Conservation (phyloP, 73 alveolate species). For the Breviolum minutum region DNA sequence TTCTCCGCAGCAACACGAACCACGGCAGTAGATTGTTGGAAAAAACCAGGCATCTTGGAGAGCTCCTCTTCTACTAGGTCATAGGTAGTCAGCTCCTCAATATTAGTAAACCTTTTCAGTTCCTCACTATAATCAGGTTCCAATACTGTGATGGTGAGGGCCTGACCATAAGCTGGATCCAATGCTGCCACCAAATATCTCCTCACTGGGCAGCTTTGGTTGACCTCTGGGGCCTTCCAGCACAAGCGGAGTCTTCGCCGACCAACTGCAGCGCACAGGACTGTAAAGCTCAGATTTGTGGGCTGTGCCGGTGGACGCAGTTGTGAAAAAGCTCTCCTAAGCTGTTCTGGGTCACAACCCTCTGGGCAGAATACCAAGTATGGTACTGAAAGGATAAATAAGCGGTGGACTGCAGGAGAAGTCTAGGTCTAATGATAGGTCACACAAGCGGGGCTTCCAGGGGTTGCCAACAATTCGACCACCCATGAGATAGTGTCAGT, state of each 20-base stretch:
- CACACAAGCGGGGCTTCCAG: too few species aligned
- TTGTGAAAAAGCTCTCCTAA: conserved; percentile 29
- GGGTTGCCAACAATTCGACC: too few species aligned
- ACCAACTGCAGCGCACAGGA: conserved; percentile 61
- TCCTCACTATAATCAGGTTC: conserved; percentile 59
- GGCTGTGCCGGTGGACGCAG: conserved; percentile 53
- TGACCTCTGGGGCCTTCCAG: conserved; percentile 46
- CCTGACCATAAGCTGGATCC: conserved; percentile 76
- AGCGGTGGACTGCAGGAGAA: too few species aligned
- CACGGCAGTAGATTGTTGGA: conserved; percentile 48
- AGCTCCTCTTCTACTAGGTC: conserved; percentile 65
- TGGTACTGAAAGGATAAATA: too few species aligned
- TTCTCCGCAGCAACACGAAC: conserved; percentile 68
- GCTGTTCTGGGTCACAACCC: not conserved
- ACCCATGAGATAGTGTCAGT: too few species aligned
- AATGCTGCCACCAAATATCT: conserved; percentile 66
- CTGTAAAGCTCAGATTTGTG: not conserved
- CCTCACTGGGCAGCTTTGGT: conserved; percentile 42
- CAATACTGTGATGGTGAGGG: conserved; percentile 75
- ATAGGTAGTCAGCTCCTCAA: conserved; percentile 60
- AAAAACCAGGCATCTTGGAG: conserved; percentile 47
- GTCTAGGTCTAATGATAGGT: too few species aligned
- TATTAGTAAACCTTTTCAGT: conserved; percentile 28
- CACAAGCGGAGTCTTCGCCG: conserved; percentile 36
- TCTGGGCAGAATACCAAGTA: too few species aligned